Base-by-base conservation (phyloP, 1,139 yeast genomes). In the Kodamaea ohmeri region DNA sequence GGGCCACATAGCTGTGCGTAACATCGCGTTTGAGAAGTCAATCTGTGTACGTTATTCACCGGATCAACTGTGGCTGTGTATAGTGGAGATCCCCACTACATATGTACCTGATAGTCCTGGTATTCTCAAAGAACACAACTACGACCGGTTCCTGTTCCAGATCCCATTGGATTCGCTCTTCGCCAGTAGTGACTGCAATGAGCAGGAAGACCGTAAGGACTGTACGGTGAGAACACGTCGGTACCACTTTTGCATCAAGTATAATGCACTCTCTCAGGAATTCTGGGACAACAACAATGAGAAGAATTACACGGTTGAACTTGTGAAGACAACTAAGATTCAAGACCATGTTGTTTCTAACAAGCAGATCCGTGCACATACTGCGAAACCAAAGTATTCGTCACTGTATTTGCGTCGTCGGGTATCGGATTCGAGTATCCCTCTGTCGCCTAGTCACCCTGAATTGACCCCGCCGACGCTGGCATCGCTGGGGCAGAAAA, bases 261-360 rank as follows among this genome's bases (percentile, higher is more conserved):
- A 79, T 55, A 56, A 53, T 33, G 58, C 77, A 19, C 63, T 65
- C 21, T 68, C 69, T 18, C 55, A 59, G 21, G 90, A 82, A 49
- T 76, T 55, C 53, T 88, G 96, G 95, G 96, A 87, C 59, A 87
- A 85, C 61, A 87, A 88, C 58, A 47, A 61, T 27, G 56, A 54
- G 34, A 58, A 62, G 37, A 87, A 87, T 59, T 87, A 83, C 59
- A 68, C 67, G 35, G 67, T 86, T 19, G 62, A 63, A 37, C 65
- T 83, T 40, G 62, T 53, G 13, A 65, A 64, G 42, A 41, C 49
- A 4, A 38, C 48, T 32, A 37, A 37, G 19, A 18, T 25, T 20
- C 28, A 35, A 21, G 28, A 14, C 19, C 34, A 12, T 21, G 21
- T 18, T 1, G 14, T 28, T 6, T 20, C 34, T 7, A 22, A 35